These are phyloP conservation scores for Ophiostoma triangulosporum DNA, from an alignment of 2,329 filamentous ascomycete genomes.

Conservation along the genomic window DNA sequence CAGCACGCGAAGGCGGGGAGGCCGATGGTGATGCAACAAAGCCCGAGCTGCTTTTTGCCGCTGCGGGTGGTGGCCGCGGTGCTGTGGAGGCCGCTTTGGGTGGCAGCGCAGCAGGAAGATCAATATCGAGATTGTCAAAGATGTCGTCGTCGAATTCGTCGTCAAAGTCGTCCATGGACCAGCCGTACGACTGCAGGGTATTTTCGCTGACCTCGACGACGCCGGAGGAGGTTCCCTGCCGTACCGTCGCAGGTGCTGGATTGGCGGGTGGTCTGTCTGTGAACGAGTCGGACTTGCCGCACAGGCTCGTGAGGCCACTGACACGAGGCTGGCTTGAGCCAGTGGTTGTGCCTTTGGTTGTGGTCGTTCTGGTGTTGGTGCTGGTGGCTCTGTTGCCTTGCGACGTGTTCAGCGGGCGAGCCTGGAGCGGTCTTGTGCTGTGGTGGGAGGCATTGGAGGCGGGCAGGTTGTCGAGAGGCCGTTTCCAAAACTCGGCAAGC, in stretches of 20 bases:
- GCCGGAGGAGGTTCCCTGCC: background rate
- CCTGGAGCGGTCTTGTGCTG: conserved; percentile 18
- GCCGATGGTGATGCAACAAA: conserved; percentile 55
- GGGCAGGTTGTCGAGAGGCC: conserved; percentile 9
- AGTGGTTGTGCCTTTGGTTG: background rate
- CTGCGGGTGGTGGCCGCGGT: conserved; percentile 1
- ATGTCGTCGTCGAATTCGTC: conserved; percentile 57
- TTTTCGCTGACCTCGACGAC: conserved; percentile 2
- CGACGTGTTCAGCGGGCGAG: conserved; percentile 23
- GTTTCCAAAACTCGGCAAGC: conserved; percentile 10
- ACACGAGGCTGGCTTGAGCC: background rate
- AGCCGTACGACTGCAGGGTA: conserved; percentile 4
- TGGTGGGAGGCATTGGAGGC: background rate
- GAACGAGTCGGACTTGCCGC: conserved; percentile 28
- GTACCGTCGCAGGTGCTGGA: background rate
- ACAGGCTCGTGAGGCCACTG: conserved; percentile 5
- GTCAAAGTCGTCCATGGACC: conserved; percentile 74
- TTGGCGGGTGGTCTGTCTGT: conserved; percentile 22
- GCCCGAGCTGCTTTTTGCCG: background rate
- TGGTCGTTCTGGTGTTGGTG: background rate
- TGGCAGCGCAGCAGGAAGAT: conserved; percentile 44
- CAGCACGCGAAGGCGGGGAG: conserved; percentile 28
- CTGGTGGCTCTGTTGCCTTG: background rate
- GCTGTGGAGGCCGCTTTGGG: conserved; percentile 18
- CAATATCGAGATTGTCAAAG: conserved; percentile 40